These are phyloP conservation scores for Hydnomerulius pinastri DNA, from an alignment of 768 basidiomycete genomes.

Conservation along the genomic window DNA sequence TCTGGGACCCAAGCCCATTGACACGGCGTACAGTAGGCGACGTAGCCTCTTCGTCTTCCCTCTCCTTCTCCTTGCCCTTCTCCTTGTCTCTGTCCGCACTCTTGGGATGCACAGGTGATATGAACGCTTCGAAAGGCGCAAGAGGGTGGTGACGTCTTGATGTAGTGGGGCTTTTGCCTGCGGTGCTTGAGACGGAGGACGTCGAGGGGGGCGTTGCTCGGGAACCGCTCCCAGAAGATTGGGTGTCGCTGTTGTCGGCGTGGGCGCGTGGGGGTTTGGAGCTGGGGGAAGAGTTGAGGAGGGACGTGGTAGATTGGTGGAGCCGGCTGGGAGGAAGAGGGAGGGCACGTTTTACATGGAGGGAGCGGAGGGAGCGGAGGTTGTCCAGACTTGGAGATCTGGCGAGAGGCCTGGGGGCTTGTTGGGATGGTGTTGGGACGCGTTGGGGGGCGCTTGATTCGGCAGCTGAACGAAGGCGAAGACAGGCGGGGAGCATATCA, in stretches of 20 bases:
- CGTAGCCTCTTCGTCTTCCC: not conserved
- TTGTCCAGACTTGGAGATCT: constrained; percentile 18
- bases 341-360: too few species aligned
- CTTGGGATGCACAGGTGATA: constrained; percentile 15
- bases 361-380: constrained; percentile 15
- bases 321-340: not conserved
- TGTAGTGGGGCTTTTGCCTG: not conserved
- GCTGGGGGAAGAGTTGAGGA: not conserved
- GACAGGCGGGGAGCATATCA: too few species aligned
- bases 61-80: constrained; percentile 4
- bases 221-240: not conserved
- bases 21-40: not conserved
- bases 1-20: not conserved
- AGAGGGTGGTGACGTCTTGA: not conserved
- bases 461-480: too few species aligned
- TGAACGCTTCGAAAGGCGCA: constrained; percentile 22
- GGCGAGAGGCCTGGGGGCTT: constrained; percentile 3
- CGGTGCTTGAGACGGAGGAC: not conserved
- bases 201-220: not conserved
- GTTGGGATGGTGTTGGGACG: too few species aligned
- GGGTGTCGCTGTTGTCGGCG: not conserved
- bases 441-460: too few species aligned
- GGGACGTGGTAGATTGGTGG: not conserved
- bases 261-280: not conserved
- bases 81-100: too few species aligned